A percentile compares a stretch with the other conserved stretches of the same genome.
These are phyloP conservation scores for Xanthoconium stramineum DNA, from an alignment of 768 basidiomycete species.

Conservation along the genomic window DNA sequence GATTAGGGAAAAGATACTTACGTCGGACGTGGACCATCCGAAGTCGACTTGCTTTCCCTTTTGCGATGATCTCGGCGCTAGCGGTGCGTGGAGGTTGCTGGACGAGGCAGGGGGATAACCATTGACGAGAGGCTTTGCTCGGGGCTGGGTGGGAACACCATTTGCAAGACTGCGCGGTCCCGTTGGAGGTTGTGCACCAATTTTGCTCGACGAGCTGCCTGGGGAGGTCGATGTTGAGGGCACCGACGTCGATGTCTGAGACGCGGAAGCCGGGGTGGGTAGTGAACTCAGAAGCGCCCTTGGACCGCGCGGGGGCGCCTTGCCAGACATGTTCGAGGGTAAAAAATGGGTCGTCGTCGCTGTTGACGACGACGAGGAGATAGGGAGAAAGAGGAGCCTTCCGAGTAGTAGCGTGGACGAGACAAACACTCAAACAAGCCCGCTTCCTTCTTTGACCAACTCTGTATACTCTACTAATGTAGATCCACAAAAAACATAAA, in stretches of 20 bases:
- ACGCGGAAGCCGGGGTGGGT: slow-evolving; percentile 29
- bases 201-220: slow-evolving; percentile 34
- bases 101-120: slow-evolving; percentile 35
- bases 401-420: slow-evolving; percentile 9
- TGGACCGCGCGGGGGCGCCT: slow-evolving; percentile 72
- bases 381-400: neutral
- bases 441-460: slow-evolving; percentile 12
- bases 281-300: slow-evolving; percentile 57
- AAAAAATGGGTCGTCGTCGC: slow-evolving; percentile 17
- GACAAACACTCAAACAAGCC: slow-evolving; percentile 26
- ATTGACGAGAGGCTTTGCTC: slow-evolving; percentile 43
- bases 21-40: slow-evolving; percentile 35
- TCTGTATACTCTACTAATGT: neutral
- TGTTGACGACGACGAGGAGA: slow-evolving; percentile 25
- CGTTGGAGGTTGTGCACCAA: slow-evolving; percentile 58
- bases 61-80: slow-evolving; percentile 33
- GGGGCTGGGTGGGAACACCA: slow-evolving; percentile 30
- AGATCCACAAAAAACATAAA: neutral
- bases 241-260: slow-evolving; percentile 31
- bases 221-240: slow-evolving; percentile 34
- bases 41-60: slow-evolving; percentile 44
- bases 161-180: slow-evolving; percentile 60
- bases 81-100: slow-evolving; percentile 26
- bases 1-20: slow-evolving; percentile 18
- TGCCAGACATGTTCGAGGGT: slow-evolving; percentile 55